Evolutionary conservation across 805 yeast species (phyloP), one percentile per base, ranked within the genome.

Genomic region (Pichia insulana): DNA sequence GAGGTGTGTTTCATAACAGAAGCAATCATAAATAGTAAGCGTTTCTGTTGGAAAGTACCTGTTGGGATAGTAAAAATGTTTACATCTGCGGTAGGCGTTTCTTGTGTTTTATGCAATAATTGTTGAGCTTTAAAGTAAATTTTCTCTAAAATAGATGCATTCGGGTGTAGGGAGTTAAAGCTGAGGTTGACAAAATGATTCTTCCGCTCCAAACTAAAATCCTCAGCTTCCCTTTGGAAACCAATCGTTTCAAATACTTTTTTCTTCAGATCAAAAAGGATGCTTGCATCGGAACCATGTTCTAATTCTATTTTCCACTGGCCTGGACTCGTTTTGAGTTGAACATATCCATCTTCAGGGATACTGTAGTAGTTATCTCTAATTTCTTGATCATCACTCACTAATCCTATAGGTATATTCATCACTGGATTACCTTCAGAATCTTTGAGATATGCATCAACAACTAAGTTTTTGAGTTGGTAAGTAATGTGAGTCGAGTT

Each of bases 51-150:
- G 31, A 78, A 60, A 49, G 78, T 86, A 0, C 95, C 95, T 49
- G 89, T 78, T 0, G 95, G 90, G 34, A 86, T 80, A 0, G 89
- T 72, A 63, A 86, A 87, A 31, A 86, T 79, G 57, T 86, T 86
- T 36, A 86, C 74, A 12, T 78, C 83, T 0, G 89, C 84, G 19
- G 70, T 71, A 47, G 52, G 40, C 34, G 33, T 50, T n/a, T 30
- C 41, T 30, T 30, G 34, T 2, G 34, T 13, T 11, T 20, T 5
- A 41, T 30, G 16, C 28, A 31, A 5, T 8, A 37, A n/a, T 19
- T 17, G 22, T 36, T 16, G 30, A 10, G 37, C 17, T 20, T 31
- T 40, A 40, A 43, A 16, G 17, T 38, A 43, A 1, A 30, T 13
- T 7, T 30, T 37, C 8, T 15, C 32, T 15, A 39, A 36, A n/a